Evolutionary conservation across 345 rosid genomes (phyloP).

Genomic region (Citrus australasica): DNA sequence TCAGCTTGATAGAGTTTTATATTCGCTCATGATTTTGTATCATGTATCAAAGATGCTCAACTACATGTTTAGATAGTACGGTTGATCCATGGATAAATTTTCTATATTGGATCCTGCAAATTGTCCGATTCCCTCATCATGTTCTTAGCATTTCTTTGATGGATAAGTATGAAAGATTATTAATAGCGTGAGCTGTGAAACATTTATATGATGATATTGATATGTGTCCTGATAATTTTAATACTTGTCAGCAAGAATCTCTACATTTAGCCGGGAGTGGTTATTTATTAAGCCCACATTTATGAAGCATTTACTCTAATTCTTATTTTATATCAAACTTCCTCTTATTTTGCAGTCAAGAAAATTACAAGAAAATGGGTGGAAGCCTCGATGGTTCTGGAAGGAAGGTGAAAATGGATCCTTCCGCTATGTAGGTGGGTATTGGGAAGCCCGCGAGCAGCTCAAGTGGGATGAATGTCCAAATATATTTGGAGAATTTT

Average conservation of each 20-base stretch:
- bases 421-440: constrained; percentile 71
- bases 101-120: not conserved
- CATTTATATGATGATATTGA: not conserved
- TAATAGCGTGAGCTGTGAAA: not conserved
- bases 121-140: not conserved
- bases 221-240: not conserved
- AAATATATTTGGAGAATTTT: constrained; percentile 73
- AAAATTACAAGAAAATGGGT: constrained; percentile 83
- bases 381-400: constrained; percentile 89
- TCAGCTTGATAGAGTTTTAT: not conserved
- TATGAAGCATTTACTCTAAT: not conserved
- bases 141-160: not conserved
- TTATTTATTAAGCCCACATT: not conserved
- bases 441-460: constrained; percentile 80
- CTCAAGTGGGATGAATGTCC: constrained; percentile 76
- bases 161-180: not conserved
- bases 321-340: not conserved
- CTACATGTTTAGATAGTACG: not conserved
- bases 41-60: not conserved
- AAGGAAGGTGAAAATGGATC: constrained; percentile 56
- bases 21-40: not conserved
- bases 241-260: not conserved
- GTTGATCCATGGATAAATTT: not conserved
- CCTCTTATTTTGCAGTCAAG: constrained; percentile 54
- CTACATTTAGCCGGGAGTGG: not conserved